phyloP scores from a whole-genome alignment of 352 stramenopile species.

The Phytophthora capsici region DNA sequence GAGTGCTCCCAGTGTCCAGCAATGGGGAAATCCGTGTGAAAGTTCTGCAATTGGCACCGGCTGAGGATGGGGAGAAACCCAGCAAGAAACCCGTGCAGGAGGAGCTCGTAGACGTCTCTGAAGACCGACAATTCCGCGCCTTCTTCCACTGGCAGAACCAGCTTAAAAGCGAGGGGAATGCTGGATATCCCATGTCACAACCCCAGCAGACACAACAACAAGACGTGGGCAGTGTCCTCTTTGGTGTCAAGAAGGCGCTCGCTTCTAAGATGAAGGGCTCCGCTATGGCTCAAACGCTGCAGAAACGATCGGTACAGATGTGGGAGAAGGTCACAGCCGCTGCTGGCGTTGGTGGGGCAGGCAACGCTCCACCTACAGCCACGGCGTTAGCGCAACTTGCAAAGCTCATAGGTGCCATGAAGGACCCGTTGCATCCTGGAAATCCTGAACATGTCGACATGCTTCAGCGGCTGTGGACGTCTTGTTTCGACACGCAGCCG shows the following conservation, averaged over 20 bases:
- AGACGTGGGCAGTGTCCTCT: constrained; percentile 68
- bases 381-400: constrained; percentile 67
- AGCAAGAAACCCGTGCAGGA: constrained; percentile 17
- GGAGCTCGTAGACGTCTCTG: constrained; percentile 58
- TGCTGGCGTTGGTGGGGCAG: constrained; percentile 19
- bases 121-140: constrained; percentile 68
- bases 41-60: constrained; percentile 69
- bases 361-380: constrained; percentile 61
- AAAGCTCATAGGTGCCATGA: constrained; percentile 71
- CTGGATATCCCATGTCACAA: constrained; percentile 23
- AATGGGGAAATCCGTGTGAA: constrained; percentile 72
- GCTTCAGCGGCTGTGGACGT: constrained; percentile 69
- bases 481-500: constrained; percentile 72
- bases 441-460: constrained; percentile 79
- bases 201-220: constrained; percentile 32
- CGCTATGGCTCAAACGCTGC: constrained; percentile 63
- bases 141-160: constrained; percentile 67
- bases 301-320: constrained; percentile 77
- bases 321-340: constrained; percentile 73
- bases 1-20: constrained; percentile 42
- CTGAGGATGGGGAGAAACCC: constrained; percentile 1
- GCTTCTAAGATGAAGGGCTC: constrained; percentile 87
- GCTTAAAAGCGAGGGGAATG: constrained; percentile 7
- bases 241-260: constrained; percentile 80
- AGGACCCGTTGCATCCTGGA: constrained; percentile 56